Evolutionary conservation across 2,329 filamentous ascomycete species (phyloP).

Genomic region (Ophiostoma triangulosporum): DNA sequence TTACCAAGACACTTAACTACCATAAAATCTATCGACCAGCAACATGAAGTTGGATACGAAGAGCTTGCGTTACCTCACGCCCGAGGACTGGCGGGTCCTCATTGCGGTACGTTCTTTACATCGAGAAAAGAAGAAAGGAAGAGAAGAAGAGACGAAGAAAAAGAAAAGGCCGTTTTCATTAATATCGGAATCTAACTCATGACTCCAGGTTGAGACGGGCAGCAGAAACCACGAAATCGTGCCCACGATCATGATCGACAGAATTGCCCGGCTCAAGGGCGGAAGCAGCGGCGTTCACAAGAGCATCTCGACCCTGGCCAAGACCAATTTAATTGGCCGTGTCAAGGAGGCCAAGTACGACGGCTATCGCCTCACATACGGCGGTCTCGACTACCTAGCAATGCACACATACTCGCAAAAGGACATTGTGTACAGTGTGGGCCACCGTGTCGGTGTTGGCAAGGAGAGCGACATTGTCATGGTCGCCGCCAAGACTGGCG

Average conservation of each 20-base stretch:
- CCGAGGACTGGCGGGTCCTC: constrained; percentile 91
- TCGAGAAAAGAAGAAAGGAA: neutral
- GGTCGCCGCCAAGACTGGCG: constrained; percentile 66
- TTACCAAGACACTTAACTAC: no score
- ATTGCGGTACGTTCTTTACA: constrained; percentile 53
- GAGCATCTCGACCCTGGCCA: constrained; percentile 81
- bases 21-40: constrained; percentile 5
- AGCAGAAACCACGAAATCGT: constrained; percentile 97
- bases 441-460: constrained; percentile 86
- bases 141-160: neutral
- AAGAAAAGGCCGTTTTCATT: neutral
- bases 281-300: constrained; percentile 68
- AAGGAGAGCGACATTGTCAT: constrained; percentile 98
- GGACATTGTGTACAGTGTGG: constrained; percentile 77
- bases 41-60: constrained; percentile 91
- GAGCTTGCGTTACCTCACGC: constrained; percentile 78
- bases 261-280: constrained; percentile 67
- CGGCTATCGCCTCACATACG: constrained; percentile 91
- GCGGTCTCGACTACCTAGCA: constrained; percentile 93
- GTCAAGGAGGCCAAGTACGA: constrained; percentile 96
- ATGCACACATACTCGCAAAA: constrained; percentile 76
- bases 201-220: constrained; percentile 68
- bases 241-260: constrained; percentile 75
- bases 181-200: neutral
- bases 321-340: constrained; percentile 78